Percentiles rank a stretch among this genome's conserved stretches.
Conservation (phyloP, 805 yeast species). For the Candida suzukii region DNA sequence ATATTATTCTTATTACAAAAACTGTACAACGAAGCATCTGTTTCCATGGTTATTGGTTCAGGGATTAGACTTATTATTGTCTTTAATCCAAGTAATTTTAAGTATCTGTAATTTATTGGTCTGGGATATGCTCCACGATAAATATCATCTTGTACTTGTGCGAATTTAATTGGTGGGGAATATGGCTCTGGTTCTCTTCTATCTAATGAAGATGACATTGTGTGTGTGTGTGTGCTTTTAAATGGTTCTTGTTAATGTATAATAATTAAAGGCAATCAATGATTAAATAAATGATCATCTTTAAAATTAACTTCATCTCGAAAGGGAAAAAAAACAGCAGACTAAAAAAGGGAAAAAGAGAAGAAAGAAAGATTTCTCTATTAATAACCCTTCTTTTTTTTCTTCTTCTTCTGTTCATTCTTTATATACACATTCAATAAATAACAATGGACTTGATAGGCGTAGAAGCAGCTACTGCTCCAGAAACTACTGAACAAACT, state of each 20-base stretch:
- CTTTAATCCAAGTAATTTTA: slow-evolving; percentile 56
- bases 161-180: slow-evolving; percentile 77
- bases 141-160: slow-evolving; percentile 58
- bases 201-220: no score
- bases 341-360: no score
- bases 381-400: no score
- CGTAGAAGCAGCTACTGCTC: background rate
- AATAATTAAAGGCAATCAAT: no score
- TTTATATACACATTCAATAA: no score
- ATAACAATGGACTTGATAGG: slow-evolving; percentile 23
- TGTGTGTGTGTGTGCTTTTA: no score
- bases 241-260: no score
- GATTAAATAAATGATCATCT: no score
- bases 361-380: no score
- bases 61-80: slow-evolving; percentile 80
- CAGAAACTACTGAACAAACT: background rate
- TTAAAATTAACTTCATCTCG: no score
- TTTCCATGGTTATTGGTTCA: slow-evolving; percentile 49
- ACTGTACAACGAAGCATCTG: slow-evolving; percentile 41
- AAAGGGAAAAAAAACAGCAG: no score
- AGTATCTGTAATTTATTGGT: slow-evolving; percentile 60
- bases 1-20: slow-evolving; percentile 54
- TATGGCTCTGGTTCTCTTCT: slow-evolving; percentile 14
- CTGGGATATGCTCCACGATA: slow-evolving; percentile 88
- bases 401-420: no score